Percentiles rank a stretch among this genome's conserved stretches.
phyloP scores from a whole-genome alignment of 768 basidiomycete species.

The Podaxis carcinomalis region DNA sequence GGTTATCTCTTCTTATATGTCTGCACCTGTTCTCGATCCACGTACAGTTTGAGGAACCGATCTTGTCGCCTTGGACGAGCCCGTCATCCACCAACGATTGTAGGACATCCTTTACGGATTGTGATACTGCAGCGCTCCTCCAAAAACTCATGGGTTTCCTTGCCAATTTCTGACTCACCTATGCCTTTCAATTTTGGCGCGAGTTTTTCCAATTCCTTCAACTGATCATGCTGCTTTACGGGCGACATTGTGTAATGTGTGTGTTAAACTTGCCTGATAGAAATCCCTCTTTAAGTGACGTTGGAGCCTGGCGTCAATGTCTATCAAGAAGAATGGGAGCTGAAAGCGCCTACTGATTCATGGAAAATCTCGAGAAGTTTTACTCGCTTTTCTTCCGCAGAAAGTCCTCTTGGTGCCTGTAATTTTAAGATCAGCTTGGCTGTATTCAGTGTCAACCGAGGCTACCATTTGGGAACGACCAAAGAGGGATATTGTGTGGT shows the following conservation, averaged over 20 bases:
- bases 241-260: no score
- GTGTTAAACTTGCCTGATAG: conserved; percentile 26
- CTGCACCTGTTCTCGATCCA: conserved; percentile 15
- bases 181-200: conserved; percentile 90
- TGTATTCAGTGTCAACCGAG: neutral
- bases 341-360: conserved; percentile 58
- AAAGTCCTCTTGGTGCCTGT: conserved; percentile 79
- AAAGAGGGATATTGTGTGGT: neutral
- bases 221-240: conserved; percentile 31
- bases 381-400: conserved; percentile 84
- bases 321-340: neutral
- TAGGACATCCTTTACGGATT: conserved; percentile 88
- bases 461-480: neutral
- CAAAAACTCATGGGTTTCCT: neutral
- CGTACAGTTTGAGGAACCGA: conserved; percentile 91
- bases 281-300: conserved; percentile 65
- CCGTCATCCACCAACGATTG: conserved; percentile 86
- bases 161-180: conserved; percentile 37
- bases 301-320: neutral
- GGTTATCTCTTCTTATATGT: conserved; percentile 18
- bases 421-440: neutral
- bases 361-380: conserved; percentile 92
- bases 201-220: conserved; percentile 91
- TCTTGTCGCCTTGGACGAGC: conserved; percentile 85
- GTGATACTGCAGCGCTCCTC: conserved; percentile 53